Percentiles rank a stretch among this genome's conserved stretches.
Evolutionary conservation across 1,139 yeast species (phyloP).

Genomic region (Yamadazyma epiphylla): DNA sequence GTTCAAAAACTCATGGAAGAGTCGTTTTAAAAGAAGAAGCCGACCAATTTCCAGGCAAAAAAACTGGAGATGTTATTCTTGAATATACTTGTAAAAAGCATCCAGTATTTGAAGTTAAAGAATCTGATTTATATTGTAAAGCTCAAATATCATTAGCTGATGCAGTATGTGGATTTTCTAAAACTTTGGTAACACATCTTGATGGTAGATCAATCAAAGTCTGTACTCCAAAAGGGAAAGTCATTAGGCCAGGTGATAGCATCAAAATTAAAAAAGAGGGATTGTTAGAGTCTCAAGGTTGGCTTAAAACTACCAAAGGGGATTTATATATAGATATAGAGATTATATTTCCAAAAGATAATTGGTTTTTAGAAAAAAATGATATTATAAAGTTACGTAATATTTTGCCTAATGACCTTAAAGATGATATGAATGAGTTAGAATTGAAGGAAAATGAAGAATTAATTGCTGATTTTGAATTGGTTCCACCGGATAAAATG

Average conservation of each 20-base stretch:
- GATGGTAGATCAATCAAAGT: conserved; percentile 75
- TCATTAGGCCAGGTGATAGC: conserved; percentile 72
- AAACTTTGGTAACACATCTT: conserved; percentile 64
- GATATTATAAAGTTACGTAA: conserved; percentile 53
- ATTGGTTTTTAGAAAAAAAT: conserved; percentile 69
- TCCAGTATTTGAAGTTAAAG: conserved; percentile 51
- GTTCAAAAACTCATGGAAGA: conserved; percentile 59
- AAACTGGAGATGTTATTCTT: conserved; percentile 76
- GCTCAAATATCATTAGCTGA: conserved; percentile 69
- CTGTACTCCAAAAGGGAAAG: conserved; percentile 70
- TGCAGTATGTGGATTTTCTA: conserved; percentile 77
- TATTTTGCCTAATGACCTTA: conserved; percentile 46
- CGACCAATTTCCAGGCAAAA: conserved; percentile 72
- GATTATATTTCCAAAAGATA: conserved; percentile 80
- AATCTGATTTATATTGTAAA: conserved; percentile 60
- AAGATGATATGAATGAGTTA: conserved; percentile 19
- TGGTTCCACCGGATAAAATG: conserved; percentile 14
- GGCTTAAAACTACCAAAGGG: conserved; percentile 48
- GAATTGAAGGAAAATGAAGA: conserved; percentile 38
- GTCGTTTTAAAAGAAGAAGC: conserved; percentile 67
- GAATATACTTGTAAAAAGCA: conserved; percentile 48
- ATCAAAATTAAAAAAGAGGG: conserved; percentile 75
- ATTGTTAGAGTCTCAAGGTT: conserved; percentile 49
- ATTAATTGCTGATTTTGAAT: conserved; percentile 37
- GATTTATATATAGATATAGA: conserved; percentile 69